A percentile compares a stretch with the other conserved stretches of the same genome.
Evolutionary conservation across 148 eudicot species (phyloP).

Genomic region (Rhododendron williamsianum): DNA sequence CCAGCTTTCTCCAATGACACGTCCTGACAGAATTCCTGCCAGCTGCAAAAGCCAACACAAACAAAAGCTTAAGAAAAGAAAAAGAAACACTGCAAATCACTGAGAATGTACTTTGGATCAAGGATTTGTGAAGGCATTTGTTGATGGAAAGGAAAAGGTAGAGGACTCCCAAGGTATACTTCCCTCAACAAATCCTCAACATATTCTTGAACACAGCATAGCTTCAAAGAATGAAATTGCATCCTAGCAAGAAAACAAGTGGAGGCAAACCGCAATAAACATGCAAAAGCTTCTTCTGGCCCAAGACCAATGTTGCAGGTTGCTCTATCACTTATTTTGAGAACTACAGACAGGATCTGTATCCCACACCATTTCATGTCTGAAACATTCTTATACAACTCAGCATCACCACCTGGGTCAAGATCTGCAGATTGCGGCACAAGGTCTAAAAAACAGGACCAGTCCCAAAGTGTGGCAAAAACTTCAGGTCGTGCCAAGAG

Average conservation of each 20-base stretch:
- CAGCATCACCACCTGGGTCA: slow-evolving; percentile 24
- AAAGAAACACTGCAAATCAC: not conserved
- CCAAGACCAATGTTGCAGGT: slow-evolving; percentile 41
- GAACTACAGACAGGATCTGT: slow-evolving; percentile 55
- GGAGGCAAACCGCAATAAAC: slow-evolving; percentile 62
- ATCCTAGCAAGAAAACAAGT: not conserved
- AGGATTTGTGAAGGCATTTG: not conserved
- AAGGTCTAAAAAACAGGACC: slow-evolving; percentile 75
- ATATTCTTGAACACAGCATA: not conserved
- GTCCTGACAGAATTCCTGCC: slow-evolving; percentile 83
- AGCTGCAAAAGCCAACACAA: slow-evolving; percentile 36
- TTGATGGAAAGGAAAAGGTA: not conserved
- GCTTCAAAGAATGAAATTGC: not conserved
- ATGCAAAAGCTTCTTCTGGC: slow-evolving; percentile 47
- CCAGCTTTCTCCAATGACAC: slow-evolving; percentile 74
- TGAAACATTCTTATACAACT: slow-evolving; percentile 19
- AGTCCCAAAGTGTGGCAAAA: slow-evolving; percentile 71
- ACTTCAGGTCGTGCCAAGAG: slow-evolving; percentile 50
- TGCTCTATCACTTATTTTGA: slow-evolving; percentile 51
- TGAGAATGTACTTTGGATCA: not conserved
- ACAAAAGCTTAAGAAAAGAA: not conserved
- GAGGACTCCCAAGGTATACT: not conserved
- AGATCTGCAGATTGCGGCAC: slow-evolving; percentile 33
- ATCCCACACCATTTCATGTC: slow-evolving; percentile 76
- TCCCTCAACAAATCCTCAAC: not conserved